Conservation (phyloP, 176 grass and related monocot species). For the Oryza rufipogon region DNA sequence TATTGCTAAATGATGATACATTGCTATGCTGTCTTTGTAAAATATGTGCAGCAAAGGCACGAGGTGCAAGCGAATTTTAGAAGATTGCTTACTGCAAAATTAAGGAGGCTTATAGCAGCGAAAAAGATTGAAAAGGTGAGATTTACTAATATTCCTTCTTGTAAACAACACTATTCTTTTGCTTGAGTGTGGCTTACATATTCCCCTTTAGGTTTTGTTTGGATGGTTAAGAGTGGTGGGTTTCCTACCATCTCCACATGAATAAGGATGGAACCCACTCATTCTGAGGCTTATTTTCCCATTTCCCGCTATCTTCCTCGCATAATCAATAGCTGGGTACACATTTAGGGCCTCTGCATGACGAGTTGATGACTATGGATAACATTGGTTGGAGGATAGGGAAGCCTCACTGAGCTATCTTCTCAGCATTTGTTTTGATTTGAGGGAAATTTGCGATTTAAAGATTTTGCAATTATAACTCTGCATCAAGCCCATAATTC, state of each 20-base stretch:
- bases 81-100: conserved; percentile 71
- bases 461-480: conserved; percentile 14
- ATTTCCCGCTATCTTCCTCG: neutral
- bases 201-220: conserved; percentile 12
- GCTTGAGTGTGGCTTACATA: conserved; percentile 4
- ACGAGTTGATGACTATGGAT: neutral
- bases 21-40: conserved; percentile 38
- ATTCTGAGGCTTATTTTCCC: neutral
- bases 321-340: neutral
- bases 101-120: conserved; percentile 70
- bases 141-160: conserved; percentile 15
- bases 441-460: conserved; percentile 16
- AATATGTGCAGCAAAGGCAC: conserved; percentile 77
- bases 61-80: conserved; percentile 76
- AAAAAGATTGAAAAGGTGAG: conserved; percentile 97
- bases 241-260: conserved; percentile 4
- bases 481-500: neutral
- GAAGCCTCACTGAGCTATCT: conserved; percentile 18
- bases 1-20: conserved; percentile 22
- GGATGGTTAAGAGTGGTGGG: neutral
- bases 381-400: conserved; percentile 23
- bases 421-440: conserved; percentile 9
- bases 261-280: conserved; percentile 8
- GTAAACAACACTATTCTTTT: conserved; percentile 7
- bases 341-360: neutral